Evolutionary conservation across 2,329 filamentous ascomycete species (phyloP), one percentile per base, ranked within the genome.

Genomic region (Trichophyton benhamiae): DNA sequence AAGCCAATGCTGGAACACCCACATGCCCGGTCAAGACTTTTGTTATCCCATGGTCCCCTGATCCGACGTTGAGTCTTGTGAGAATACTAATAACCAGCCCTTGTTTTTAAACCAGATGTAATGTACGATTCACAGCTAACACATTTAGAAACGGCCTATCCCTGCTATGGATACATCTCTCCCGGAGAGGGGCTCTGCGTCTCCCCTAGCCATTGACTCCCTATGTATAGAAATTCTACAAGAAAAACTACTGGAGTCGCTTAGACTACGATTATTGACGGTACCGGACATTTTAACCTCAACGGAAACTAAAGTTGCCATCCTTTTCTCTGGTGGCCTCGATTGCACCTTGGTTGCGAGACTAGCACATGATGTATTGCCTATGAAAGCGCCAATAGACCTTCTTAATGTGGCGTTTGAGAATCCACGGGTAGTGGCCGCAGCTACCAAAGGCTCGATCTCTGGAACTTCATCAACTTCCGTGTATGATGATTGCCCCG

Each of bases 321-420:
- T 99, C 0, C 78, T 99, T 0, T 99, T 97, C 72, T 99, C 94
- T 0, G 94, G 94, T 1, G 94, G 94, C 0, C 81, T 99, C 5
- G 94, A 99, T 72, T 97, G 94, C 71, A 92, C 91, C 0, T 79
- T 96, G 0, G 79, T 99, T 57, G 92, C 92, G 22, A 83, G 91
- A 49, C 75, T 97, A 25, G 79, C 83, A 9, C 88, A 96, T 70
- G 87, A 95, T 11, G 74, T 95, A 1, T 71, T 97, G 1, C 87
- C 88, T 0, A 13, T 70, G 0, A 74, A 80, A 3, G 86, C 95
- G 68, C 77, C 82, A 0, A 85, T 99, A 63, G 94, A 97, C 70
- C 79, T 99, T 7, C 81, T 99, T 65, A 99, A 99, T 66, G 92
- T 99, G 53, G 94, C 92, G 0, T 99, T 99, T 69, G 89, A 99